Conservation (phyloP, 2,329 filamentous ascomycete genomes). For the Xylariaceae sp. region DNA sequence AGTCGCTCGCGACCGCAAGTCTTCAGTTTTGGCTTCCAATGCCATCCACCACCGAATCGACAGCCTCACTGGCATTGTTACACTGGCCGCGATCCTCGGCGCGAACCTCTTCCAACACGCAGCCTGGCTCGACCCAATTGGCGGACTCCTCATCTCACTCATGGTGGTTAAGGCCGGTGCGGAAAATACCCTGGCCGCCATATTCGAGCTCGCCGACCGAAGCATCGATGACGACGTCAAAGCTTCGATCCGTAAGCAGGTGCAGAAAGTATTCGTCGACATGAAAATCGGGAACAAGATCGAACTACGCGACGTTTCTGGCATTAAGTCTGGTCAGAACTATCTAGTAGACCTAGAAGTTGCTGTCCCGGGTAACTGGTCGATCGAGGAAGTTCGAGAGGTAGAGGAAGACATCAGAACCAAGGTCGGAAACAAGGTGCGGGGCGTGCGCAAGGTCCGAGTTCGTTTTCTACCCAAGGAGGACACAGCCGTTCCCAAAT, state of each 20-base stretch:
- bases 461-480: conserved; percentile 76
- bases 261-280: conserved; percentile 51
- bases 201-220: conserved; percentile 87
- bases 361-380: conserved; percentile 70
- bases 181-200: conserved; percentile 73
- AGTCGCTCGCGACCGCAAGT: conserved; percentile 87
- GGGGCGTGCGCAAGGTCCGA: conserved; percentile 76
- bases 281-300: conserved; percentile 53
- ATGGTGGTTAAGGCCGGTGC: conserved; percentile 90
- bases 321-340: conserved; percentile 94
- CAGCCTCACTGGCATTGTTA: conserved; percentile 90
- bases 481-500: conserved; percentile 48
- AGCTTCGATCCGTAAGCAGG: conserved; percentile 61
- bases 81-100: conserved; percentile 79
- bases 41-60: conserved; percentile 95
- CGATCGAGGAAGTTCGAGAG: conserved; percentile 60
- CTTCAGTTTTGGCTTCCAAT: conserved; percentile 91
- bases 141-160: conserved; percentile 83
- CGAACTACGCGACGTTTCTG: conserved; percentile 72
- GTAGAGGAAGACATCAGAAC: conserved; percentile 71
- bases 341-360: conserved; percentile 89
- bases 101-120: conserved; percentile 82
- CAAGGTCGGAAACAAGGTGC: conserved; percentile 67
- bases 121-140: conserved; percentile 89
- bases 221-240: conserved; percentile 82